Evolutionary conservation across 2,329 filamentous ascomycete genomes (phyloP).

Genomic region (Pestalotiopsis sp.): DNA sequence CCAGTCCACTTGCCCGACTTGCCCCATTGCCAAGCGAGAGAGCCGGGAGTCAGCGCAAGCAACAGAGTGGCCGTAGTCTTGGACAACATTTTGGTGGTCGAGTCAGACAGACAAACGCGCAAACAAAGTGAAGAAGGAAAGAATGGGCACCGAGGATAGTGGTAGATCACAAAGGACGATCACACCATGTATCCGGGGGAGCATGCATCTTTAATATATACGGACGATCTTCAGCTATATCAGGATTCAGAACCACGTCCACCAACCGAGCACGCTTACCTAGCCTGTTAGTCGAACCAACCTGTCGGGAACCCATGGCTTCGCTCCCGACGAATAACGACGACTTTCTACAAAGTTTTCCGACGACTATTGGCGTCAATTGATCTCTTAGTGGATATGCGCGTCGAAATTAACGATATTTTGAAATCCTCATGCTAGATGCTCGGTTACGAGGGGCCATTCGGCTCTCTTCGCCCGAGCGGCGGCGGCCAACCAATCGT

Average conservation of each 20-base stretch:
- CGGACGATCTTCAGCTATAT: not conserved
- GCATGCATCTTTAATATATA: not conserved
- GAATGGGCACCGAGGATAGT: not conserved
- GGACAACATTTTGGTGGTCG: not conserved
- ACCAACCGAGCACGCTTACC: not conserved
- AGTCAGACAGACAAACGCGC: not conserved
- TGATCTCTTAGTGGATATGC: not conserved
- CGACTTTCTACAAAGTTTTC: not conserved
- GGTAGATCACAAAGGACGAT: not conserved
- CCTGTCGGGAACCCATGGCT: not conserved
- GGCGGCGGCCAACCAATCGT: slow-evolving; percentile 3
- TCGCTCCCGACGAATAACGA: not conserved
- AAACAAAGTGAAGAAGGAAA: not conserved
- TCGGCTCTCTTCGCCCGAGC: not conserved
- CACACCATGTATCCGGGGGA: not conserved
- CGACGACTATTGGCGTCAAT: not conserved
- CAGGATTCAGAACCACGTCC: not conserved
- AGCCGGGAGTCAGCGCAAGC: slow-evolving; percentile 22
- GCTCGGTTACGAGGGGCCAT: not conserved
- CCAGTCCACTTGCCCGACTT: slow-evolving; percentile 22
- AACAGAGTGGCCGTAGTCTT: not conserved
- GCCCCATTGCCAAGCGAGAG: slow-evolving; percentile 25
- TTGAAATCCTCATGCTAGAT: not conserved
- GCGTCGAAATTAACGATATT: not conserved
- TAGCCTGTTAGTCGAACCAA: not conserved